A percentile compares a stretch with the other conserved stretches of the same genome.
Evolutionary conservation across 441 rosid genomes (phyloP).

Genomic region (Erysimum cheiri): DNA sequence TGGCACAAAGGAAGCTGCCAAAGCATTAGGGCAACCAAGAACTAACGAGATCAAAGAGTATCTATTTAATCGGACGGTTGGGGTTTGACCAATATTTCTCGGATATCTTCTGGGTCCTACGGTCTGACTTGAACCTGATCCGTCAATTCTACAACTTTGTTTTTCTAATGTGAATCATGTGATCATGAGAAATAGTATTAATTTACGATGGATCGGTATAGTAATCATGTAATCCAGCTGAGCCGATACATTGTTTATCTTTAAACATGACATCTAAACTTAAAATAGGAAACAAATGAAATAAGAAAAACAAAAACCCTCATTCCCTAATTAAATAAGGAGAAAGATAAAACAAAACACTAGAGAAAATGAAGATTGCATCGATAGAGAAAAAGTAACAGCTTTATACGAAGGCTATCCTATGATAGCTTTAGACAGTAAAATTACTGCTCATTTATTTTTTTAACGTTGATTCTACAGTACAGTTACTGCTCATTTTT

Average conservation of each 20-base stretch:
- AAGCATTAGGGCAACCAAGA: constrained; percentile 16
- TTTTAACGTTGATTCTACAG: constrained; percentile 24
- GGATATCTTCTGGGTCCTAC: constrained; percentile 34
- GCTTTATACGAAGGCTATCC: constrained; percentile 39
- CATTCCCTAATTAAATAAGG: too few species aligned
- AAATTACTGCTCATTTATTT: constrained; percentile 11
- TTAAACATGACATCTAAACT: neutral
- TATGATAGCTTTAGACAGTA: constrained; percentile 32
- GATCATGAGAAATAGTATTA: neutral
- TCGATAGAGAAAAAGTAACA: constrained; percentile 32
- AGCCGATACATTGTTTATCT: neutral
- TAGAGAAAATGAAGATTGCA: constrained; percentile 9
- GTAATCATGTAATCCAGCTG: neutral
- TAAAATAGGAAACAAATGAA: too few species aligned
- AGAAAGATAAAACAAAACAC: neutral
- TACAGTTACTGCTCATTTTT: constrained; percentile 24
- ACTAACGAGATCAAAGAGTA: neutral
- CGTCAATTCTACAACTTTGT: constrained; percentile 29
- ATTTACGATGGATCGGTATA: neutral
- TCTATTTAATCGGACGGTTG: constrained; percentile 38
- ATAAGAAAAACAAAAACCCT: too few species aligned
- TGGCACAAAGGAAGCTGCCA: constrained; percentile 32
- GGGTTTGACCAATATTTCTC: constrained; percentile 28
- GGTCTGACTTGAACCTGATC: constrained; percentile 22
- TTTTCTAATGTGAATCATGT: neutral